Conservation (phyloP, 345 rosid species). For the Gossypium australe region DNA sequence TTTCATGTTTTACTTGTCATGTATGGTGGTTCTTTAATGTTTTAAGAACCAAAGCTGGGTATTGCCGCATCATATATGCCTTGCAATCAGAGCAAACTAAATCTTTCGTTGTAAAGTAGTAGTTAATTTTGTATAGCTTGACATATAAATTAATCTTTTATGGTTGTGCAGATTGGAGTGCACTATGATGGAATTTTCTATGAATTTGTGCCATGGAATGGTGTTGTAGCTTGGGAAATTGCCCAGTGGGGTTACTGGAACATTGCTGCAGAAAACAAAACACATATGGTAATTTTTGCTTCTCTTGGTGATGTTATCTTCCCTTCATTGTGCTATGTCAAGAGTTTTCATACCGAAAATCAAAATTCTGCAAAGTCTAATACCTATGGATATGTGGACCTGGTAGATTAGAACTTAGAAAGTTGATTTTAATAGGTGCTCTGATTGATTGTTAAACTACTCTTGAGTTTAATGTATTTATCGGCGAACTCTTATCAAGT, state of each 20-base stretch:
- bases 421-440: background rate
- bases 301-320: constrained; percentile 1
- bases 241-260: constrained; percentile 83
- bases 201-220: constrained; percentile 96
- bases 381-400: background rate
- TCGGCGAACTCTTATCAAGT: background rate
- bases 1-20: background rate
- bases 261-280: constrained; percentile 67
- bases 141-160: background rate
- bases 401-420: background rate
- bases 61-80: background rate
- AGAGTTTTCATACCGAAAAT: background rate
- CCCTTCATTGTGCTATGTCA: background rate
- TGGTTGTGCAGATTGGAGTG: constrained; percentile 56
- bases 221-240: constrained; percentile 68
- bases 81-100: background rate
- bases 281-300: constrained; percentile 46
- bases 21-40: background rate
- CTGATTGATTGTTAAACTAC: background rate
- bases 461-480: background rate
- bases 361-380: background rate
- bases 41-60: background rate
- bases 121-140: background rate
- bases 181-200: constrained; percentile 28
- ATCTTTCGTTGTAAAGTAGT: background rate